Conservation (phyloP, 1,284 basidiomycete genomes). For the Sanghuangporus baumii region DNA sequence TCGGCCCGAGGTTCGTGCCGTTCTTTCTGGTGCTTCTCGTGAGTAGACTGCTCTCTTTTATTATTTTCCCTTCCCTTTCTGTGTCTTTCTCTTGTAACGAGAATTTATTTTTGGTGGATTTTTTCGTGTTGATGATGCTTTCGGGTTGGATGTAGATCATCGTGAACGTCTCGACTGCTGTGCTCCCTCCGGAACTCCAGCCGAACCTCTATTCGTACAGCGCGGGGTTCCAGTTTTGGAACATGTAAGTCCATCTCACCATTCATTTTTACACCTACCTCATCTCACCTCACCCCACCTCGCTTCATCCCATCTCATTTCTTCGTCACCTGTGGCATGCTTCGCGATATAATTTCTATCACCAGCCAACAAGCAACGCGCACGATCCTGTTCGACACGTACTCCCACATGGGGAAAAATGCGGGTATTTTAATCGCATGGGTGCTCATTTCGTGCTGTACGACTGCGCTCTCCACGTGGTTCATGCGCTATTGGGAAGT, state of each 20-base stretch:
- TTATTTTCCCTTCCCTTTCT: background rate
- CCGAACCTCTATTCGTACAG: slow-evolving; percentile 36
- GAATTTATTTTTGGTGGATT: slow-evolving; percentile 4
- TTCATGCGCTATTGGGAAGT: slow-evolving; percentile 29
- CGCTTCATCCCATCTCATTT: background rate
- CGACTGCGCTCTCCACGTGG: slow-evolving; percentile 36
- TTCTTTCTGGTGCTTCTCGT: slow-evolving; percentile 31
- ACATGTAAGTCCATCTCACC: slow-evolving; percentile 4
- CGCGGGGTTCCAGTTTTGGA: slow-evolving; percentile 42
- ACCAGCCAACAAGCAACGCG: slow-evolving; percentile 32
- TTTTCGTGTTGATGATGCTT: slow-evolving; percentile 19
- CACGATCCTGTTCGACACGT: slow-evolving; percentile 46
- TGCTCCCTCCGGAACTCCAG: slow-evolving; percentile 40
- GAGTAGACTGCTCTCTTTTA: slow-evolving; percentile 7
- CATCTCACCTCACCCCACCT: background rate
- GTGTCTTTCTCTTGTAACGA: background rate
- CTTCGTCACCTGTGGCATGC: background rate
- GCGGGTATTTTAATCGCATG: slow-evolving; percentile 43
- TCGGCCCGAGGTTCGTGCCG: slow-evolving; percentile 28
- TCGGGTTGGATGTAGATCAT: slow-evolving; percentile 30
- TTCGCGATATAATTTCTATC: background rate
- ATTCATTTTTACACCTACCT: background rate
- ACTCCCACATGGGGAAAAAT: slow-evolving; percentile 37
- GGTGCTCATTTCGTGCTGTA: slow-evolving; percentile 34
- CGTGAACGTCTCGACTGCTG: slow-evolving; percentile 37